Evolutionary conservation across 345 rosid species (phyloP), one percentile per base, ranked within the genome.

Genomic region (Euphorbia lathyris): DNA sequence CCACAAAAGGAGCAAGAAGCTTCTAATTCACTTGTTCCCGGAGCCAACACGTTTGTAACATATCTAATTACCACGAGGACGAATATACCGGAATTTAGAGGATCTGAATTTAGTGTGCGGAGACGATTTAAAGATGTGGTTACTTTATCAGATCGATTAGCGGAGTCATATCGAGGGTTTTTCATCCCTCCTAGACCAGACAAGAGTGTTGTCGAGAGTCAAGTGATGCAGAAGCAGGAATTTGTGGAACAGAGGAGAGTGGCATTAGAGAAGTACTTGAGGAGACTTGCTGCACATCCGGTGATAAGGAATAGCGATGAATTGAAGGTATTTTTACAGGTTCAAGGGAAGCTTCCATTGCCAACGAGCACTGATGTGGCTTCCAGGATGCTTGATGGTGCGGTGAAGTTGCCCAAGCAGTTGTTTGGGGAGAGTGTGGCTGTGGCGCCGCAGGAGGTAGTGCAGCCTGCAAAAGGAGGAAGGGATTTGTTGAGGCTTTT

Each of bases 151-250:
- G 97, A 92, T 83, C 82, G 96, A 70, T 76, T 96, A 29, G 85
- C 95, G 3, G 96, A 92, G 85, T 74, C 97, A 14, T 92, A 86
- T 56, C 68, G 96, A 76, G 99, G 98, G 5, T 92, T 82, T 70
- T 89, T 86, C 57, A 89, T 96, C 48, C 97, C 98, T 6, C 96
- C 96, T 0, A 76, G 99, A 42, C 98, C 99, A 6, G 98, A 96
- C 58, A 96, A 96, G 87, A 96, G 79, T 63, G 93, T 96, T 2
- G 97, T 92, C 5, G 99, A 92, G 87, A 82, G 94, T 38, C 97
- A 96, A 78, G 93, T 96, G 59, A 96, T 96, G 98, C 99, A 95
- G 55, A 95, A 90, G 75, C 97, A 90, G 86, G 97, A 92, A 60
- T 95, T 95, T 22, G 94, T 96, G 34, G 98, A 96, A 85, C 97